phyloP scores from a whole-genome alignment of 2,329 filamentous ascomycete genomes.

The Stachybotrys elegans region DNA sequence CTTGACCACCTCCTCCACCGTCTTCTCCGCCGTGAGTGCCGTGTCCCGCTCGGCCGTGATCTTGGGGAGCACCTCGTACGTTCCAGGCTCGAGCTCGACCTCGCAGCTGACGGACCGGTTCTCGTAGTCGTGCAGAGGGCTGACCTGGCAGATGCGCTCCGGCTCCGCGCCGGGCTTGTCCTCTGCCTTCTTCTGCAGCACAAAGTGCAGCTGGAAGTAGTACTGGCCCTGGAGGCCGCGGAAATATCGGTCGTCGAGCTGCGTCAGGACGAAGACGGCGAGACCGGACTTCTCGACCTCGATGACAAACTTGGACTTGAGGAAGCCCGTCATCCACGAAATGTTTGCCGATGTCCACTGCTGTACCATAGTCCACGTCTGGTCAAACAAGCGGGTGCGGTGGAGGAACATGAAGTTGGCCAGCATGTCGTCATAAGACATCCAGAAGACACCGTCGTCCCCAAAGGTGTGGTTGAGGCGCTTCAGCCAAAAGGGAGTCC shows the following conservation, averaged over 20 bases:
- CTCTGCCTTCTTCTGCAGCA: no score
- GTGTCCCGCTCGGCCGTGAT: slow-evolving; percentile 54
- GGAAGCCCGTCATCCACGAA: slow-evolving; percentile 40
- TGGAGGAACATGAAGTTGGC: slow-evolving; percentile 38
- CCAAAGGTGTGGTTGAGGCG: slow-evolving; percentile 62
- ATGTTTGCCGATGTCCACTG: slow-evolving; percentile 38
- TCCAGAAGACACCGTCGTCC: slow-evolving; percentile 56
- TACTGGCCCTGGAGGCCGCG: slow-evolving; percentile 39
- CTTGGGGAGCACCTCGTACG: slow-evolving; percentile 65
- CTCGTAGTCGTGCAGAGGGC: slow-evolving; percentile 30
- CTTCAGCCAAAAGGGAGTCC: slow-evolving; percentile 68
- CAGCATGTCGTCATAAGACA: slow-evolving; percentile 38
- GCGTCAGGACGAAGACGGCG: slow-evolving; percentile 34
- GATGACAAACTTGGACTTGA: slow-evolving; percentile 38
- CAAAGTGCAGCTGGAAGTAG: slow-evolving; percentile 35
- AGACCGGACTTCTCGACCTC: slow-evolving; percentile 34
- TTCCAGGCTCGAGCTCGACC: slow-evolving; percentile 62
- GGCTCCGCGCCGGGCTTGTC: slow-evolving; percentile 14
- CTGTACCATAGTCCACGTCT: slow-evolving; percentile 38
- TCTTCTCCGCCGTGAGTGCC: slow-evolving; percentile 35
- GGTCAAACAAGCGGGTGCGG: slow-evolving; percentile 41
- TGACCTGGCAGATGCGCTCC: slow-evolving; percentile 15
- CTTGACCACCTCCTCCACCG: slow-evolving; percentile 56
- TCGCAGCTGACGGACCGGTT: slow-evolving; percentile 66
- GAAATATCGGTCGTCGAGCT: slow-evolving; percentile 43